Evolutionary conservation across 2,329 filamentous ascomycete species (phyloP).

Genomic region (Botrytis paeoniae): DNA sequence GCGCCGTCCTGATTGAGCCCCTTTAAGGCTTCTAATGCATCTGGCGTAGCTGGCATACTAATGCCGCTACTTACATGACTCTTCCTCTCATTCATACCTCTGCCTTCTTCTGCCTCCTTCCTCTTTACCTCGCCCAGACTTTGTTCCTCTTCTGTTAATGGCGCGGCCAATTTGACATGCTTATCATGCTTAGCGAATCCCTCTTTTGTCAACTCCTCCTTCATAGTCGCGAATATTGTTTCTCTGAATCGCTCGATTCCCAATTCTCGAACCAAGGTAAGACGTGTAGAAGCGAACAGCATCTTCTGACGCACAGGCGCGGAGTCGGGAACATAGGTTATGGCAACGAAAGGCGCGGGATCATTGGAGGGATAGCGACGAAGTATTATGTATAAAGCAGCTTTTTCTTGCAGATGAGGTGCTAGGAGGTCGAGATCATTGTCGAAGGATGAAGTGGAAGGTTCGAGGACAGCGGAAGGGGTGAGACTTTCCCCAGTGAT

Average conservation of each 20-base stretch:
- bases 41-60: conserved; percentile 52
- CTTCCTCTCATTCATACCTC: conserved; percentile 59
- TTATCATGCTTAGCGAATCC: conserved; percentile 73
- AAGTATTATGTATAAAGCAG: conserved; percentile 72
- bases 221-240: conserved; percentile 68
- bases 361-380: conserved; percentile 60
- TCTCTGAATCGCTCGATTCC: conserved; percentile 77
- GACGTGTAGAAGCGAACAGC: conserved; percentile 75
- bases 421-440: conserved; percentile 62
- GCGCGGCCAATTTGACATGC: conserved; percentile 62
- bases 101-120: conserved; percentile 70
- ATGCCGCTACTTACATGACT: conserved; percentile 46
- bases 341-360: conserved; percentile 53
- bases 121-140: conserved; percentile 69
- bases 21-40: conserved; percentile 62
- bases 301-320: conserved; percentile 83
- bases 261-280: conserved; percentile 73
- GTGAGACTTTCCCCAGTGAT: conserved; percentile 68
- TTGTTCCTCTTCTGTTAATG: conserved; percentile 75
- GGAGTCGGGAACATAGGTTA: conserved; percentile 76
- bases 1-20: conserved; percentile 51
- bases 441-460: conserved; percentile 55
- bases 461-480: conserved; percentile 55
- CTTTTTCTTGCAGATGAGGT: conserved; percentile 61
- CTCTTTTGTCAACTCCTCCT: conserved; percentile 63